These are phyloP conservation scores for Pseudogymnoascus sp. DNA, from an alignment of 2,329 filamentous ascomycete genomes.

Conservation along the genomic window DNA sequence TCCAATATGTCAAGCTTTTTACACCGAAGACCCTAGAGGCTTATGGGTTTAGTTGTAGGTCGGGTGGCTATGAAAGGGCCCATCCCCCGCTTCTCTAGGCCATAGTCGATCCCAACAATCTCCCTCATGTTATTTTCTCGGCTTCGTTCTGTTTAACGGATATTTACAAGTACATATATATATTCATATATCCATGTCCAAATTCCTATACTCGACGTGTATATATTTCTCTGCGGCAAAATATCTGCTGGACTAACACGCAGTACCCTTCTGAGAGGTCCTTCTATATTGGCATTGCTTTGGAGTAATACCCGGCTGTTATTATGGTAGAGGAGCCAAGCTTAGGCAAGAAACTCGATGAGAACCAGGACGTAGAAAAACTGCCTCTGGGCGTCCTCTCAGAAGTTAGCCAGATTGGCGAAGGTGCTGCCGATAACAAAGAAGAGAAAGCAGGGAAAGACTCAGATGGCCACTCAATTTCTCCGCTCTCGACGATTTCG, in stretches of 20 bases:
- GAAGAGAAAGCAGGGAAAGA: constrained; percentile 11
- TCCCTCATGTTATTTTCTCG: constrained; percentile 5
- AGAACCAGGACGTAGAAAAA: background rate
- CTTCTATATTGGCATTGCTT: background rate
- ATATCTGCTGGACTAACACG: background rate
- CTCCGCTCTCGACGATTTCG: constrained; percentile 15
- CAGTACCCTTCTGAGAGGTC: background rate
- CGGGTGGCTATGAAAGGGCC: background rate
- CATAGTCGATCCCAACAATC: background rate
- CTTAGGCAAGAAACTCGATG: background rate
- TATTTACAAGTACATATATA: background rate
- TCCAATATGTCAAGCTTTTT: constrained; percentile 9
- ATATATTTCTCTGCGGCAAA: background rate
- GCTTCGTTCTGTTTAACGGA: background rate
- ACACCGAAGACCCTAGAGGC: background rate
- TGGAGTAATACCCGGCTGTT: background rate
- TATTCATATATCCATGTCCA: background rate
- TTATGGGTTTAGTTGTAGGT: constrained; percentile 7
- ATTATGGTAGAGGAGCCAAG: background rate
- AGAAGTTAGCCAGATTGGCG: background rate
- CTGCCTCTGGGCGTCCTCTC: background rate
- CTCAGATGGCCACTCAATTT: constrained; percentile 15
- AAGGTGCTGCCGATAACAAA: background rate
- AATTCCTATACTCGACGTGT: background rate
- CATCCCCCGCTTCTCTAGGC: background rate